phyloP scores from a whole-genome alignment of 805 yeast genomes.

The Suhomyces emberorum region DNA sequence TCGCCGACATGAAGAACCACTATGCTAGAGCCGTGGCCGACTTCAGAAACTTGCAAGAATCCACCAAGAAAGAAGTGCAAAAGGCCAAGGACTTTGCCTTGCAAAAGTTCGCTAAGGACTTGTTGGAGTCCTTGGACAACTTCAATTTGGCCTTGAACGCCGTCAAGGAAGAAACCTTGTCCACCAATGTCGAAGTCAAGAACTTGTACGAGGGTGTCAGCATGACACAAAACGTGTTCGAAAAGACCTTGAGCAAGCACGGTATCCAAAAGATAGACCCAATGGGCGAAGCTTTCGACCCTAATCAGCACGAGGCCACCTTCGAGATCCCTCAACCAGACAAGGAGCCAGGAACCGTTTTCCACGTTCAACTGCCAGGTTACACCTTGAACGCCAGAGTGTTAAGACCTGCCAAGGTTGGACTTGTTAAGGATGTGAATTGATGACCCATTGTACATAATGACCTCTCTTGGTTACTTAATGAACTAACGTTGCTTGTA shows the following conservation, averaged over 20 bases:
- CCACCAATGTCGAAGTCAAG: slow-evolving; percentile 59
- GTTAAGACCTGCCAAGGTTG: slow-evolving; percentile 93
- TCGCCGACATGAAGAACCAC: slow-evolving; percentile 78
- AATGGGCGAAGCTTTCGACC: slow-evolving; percentile 80
- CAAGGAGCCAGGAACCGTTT: slow-evolving; percentile 88
- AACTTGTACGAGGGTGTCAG: slow-evolving; percentile 83
- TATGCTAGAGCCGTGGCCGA: slow-evolving; percentile 84
- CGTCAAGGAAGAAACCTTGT: slow-evolving; percentile 60
- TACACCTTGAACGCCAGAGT: slow-evolving; percentile 83
- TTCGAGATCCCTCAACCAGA: slow-evolving; percentile 84
- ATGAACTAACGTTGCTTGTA: background rate
- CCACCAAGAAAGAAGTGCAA: slow-evolving; percentile 81
- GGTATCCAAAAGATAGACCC: slow-evolving; percentile 83
- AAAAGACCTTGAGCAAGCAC: slow-evolving; percentile 75
- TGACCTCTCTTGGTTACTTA: background rate
- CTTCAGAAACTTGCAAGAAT: slow-evolving; percentile 87
- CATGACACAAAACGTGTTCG: slow-evolving; percentile 85
- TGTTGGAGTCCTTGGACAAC: slow-evolving; percentile 86
- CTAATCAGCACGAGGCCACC: slow-evolving; percentile 89
- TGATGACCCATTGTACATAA: slow-evolving; percentile 5
- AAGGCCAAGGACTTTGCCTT: slow-evolving; percentile 88
- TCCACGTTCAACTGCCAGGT: slow-evolving; percentile 90
- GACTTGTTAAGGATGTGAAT: slow-evolving; percentile 64
- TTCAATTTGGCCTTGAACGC: slow-evolving; percentile 81
- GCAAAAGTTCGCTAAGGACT: slow-evolving; percentile 87